These are phyloP conservation scores for Hydnum rufescens DNA, from an alignment of 768 basidiomycete species.

Conservation along the genomic window DNA sequence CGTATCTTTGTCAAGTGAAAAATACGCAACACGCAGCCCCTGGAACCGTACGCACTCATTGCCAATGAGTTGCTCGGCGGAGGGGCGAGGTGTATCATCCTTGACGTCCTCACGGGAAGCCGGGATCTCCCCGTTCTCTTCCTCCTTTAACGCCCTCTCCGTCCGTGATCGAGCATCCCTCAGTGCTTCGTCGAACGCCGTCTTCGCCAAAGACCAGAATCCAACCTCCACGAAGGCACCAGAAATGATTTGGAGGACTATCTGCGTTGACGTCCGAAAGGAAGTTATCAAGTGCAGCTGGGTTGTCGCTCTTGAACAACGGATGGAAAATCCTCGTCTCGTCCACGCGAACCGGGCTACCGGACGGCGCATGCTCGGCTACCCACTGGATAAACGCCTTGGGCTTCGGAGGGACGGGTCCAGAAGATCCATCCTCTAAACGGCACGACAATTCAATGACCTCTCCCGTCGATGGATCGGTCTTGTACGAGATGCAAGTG, in stretches of 20 bases:
- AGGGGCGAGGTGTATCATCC: slow-evolving; percentile 49
- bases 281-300: slow-evolving; percentile 53
- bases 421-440: slow-evolving; percentile 42
- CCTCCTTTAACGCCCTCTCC: slow-evolving; percentile 35
- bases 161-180: slow-evolving; percentile 34
- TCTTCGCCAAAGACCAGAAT: slow-evolving; percentile 68
- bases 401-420: slow-evolving; percentile 40
- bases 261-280: slow-evolving; percentile 63
- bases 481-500: slow-evolving; percentile 78
- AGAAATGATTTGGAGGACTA: slow-evolving; percentile 57
- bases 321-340: slow-evolving; percentile 86
- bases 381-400: slow-evolving; percentile 98
- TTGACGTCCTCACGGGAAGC: slow-evolving; percentile 15
- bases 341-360: slow-evolving; percentile 66
- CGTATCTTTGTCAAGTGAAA: slow-evolving; percentile 79
- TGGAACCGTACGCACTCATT: slow-evolving; percentile 94
- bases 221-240: slow-evolving; percentile 76
- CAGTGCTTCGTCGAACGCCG: slow-evolving; percentile 40
- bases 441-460: slow-evolving; percentile 64
- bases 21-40: slow-evolving; percentile 87
- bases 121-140: slow-evolving; percentile 16
- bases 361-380: slow-evolving; percentile 55
- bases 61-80: slow-evolving; percentile 61
- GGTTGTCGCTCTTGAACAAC: slow-evolving; percentile 88
- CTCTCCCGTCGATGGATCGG: slow-evolving; percentile 46